phyloP scores from a whole-genome alignment of 257 asterid genomes.

The Jasminum sambac region DNA sequence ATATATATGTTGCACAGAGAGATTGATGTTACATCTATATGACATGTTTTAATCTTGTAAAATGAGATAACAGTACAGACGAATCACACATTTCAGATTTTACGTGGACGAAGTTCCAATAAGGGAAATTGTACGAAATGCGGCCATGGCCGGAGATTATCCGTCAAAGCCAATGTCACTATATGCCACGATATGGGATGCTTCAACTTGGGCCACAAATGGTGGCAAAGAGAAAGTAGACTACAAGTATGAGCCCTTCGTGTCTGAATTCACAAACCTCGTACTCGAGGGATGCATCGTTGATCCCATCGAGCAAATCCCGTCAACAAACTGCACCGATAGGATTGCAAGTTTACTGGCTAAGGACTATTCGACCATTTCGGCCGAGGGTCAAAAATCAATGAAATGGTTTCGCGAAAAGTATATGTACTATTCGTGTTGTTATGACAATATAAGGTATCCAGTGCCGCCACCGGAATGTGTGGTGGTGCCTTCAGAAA shows the following conservation, averaged over 20 bases:
- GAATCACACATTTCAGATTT: constrained; percentile 42
- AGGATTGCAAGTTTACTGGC: constrained; percentile 28
- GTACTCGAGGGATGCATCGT: constrained; percentile 78
- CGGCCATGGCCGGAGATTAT: constrained; percentile 68
- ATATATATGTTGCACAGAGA: too few species aligned
- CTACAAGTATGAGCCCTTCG: constrained; percentile 69
- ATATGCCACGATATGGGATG: constrained; percentile 96
- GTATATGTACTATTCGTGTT: constrained; percentile 77
- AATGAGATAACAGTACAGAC: not conserved
- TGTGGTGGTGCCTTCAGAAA: constrained; percentile 58
- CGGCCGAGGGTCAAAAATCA: constrained; percentile 34
- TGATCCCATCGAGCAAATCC: constrained; percentile 68
- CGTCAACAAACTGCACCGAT: constrained; percentile 70
- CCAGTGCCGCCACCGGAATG: constrained; percentile 75
- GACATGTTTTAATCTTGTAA: too few species aligned
- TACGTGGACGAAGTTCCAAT: constrained; percentile 83
- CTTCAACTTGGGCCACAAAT: constrained; percentile 87
- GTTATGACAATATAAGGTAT: constrained; percentile 75
- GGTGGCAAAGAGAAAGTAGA: constrained; percentile 83
- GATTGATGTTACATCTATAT: too few species aligned
- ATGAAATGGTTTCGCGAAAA: constrained; percentile 67
- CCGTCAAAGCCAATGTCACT: constrained; percentile 94
- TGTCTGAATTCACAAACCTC: constrained; percentile 62
- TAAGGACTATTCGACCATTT: constrained; percentile 42
- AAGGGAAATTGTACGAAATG: constrained; percentile 49